Base-by-base conservation (phyloP, 148 eudicot species). In the Pharnaceum exiguum region DNA sequence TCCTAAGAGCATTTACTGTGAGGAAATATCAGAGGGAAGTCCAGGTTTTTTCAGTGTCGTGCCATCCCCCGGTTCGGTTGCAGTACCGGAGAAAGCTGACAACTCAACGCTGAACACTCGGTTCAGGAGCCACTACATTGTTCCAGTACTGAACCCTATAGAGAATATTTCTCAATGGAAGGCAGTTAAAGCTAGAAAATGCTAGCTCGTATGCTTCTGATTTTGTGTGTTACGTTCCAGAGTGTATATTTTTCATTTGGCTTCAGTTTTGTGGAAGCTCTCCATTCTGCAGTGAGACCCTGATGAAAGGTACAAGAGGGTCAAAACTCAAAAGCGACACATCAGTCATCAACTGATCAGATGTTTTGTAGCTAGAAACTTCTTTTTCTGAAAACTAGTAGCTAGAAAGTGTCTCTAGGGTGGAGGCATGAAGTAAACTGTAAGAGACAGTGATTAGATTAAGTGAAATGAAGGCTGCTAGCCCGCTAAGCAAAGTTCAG, bases 161-260 rank as follows among this genome's bases (percentile, higher is more conserved):
- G 87, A 83, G 70, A 81, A 87, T 67, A 62, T 83, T 26, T 63
- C 74, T 9, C 90, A 87, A 26, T 87, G 90, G 95, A 83, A 77
- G 65, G 67, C 76, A 18, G 25, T 87, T 10, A 83, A 83, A 71
- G 77, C 71, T 15, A 81, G 66, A 58, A 74, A 48, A 60, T 21
- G 66, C 24, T 60, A 55, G 22, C 10, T n/a, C 29, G 60, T 2
- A 31, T 63, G 44, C 49, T 33, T 57, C 40, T 2, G 22, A 10
- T 69, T 47, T 51, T 23, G 38, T 23, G 45, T 21, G 48, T 38
- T 48, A n/a, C n/a, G n/a, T 35, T 46, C 16, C 48, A 60, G 60
- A 5, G 44, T 68, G 24, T 22, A 11, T 26, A n/a, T 15, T 25
- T 44, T 29, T 24, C 16, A 12, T 50, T 32, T 16, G 11, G 15